A percentile compares a stretch with the other conserved stretches of the same genome.
phyloP scores from a whole-genome alignment of 805 yeast species.

The Debaryomyces maramus region DNA sequence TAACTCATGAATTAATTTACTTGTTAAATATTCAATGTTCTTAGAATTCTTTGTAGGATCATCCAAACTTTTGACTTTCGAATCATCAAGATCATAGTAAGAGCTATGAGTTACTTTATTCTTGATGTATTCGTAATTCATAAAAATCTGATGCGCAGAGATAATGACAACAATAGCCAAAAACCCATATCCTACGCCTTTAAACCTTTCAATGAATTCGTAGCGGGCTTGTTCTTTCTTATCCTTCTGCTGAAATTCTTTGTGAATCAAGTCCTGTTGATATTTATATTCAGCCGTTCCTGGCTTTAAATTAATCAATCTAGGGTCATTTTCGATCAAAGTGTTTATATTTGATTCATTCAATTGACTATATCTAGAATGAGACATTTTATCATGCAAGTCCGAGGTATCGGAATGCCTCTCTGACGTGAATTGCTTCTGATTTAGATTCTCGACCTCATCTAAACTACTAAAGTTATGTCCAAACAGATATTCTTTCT shows the following conservation, averaged over 20 bases:
- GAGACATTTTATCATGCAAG: constrained; percentile 5
- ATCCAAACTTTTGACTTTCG: constrained; percentile 33
- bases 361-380: constrained; percentile 14
- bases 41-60: constrained; percentile 33
- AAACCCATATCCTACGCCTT: constrained; percentile 46
- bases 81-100: constrained; percentile 38
- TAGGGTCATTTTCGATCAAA: constrained; percentile 32
- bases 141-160: constrained; percentile 41
- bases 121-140: constrained; percentile 44
- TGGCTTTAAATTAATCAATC: constrained; percentile 24
- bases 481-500: constrained; percentile 31
- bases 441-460: constrained; percentile 13
- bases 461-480: constrained; percentile 18
- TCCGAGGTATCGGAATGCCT: neutral
- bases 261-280: constrained; percentile 26
- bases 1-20: constrained; percentile 24
- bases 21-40: constrained; percentile 23
- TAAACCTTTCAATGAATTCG: constrained; percentile 45
- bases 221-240: constrained; percentile 27
- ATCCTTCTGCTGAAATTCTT: constrained; percentile 25
- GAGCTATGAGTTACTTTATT: constrained; percentile 30
- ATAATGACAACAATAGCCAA: constrained; percentile 37
- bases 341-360: constrained; percentile 20
- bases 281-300: constrained; percentile 41
- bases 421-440: neutral